phyloP scores from a whole-genome alignment of 306 rosid genomes.

The Quercus alba region DNA sequence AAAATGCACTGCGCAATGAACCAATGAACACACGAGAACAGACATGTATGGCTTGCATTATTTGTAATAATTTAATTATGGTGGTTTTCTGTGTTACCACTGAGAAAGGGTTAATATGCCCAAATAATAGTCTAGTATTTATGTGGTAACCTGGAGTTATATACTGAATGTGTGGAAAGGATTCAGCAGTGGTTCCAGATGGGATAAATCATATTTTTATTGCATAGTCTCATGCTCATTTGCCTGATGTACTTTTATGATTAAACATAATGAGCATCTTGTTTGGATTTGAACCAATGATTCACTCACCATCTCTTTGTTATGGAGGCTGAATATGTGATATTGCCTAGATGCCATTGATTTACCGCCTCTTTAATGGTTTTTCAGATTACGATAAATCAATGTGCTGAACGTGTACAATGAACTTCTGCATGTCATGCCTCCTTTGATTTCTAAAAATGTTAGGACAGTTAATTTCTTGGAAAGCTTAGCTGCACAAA shows the following conservation, averaged over 20 bases:
- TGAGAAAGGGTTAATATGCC: background rate
- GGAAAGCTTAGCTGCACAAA: too few relatives aligned
- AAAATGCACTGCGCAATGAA: slow-evolving; percentile 77
- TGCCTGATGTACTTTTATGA: background rate
- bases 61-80: slow-evolving; percentile 3
- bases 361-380: too few relatives aligned
- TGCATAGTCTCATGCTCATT: background rate
- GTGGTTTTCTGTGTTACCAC: background rate
- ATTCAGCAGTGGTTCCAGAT: background rate
- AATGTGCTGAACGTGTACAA: too few relatives aligned
- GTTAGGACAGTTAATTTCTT: too few relatives aligned
- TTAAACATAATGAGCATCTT: background rate
- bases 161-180: background rate
- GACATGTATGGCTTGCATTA: slow-evolving; percentile 61
- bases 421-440: too few relatives aligned
- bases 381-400: too few relatives aligned
- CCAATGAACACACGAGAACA: slow-evolving; percentile 87
- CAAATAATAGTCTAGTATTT: background rate
- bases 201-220: background rate
- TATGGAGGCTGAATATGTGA: too few relatives aligned
- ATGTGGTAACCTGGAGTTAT: background rate
- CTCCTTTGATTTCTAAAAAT: too few relatives aligned
- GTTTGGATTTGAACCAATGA: too few relatives aligned
- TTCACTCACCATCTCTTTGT: too few relatives aligned
- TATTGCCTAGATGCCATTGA: too few relatives aligned